phyloP scores from a whole-genome alignment of 2,329 filamentous ascomycete species.

The Clarireedia homoeocarpa region DNA sequence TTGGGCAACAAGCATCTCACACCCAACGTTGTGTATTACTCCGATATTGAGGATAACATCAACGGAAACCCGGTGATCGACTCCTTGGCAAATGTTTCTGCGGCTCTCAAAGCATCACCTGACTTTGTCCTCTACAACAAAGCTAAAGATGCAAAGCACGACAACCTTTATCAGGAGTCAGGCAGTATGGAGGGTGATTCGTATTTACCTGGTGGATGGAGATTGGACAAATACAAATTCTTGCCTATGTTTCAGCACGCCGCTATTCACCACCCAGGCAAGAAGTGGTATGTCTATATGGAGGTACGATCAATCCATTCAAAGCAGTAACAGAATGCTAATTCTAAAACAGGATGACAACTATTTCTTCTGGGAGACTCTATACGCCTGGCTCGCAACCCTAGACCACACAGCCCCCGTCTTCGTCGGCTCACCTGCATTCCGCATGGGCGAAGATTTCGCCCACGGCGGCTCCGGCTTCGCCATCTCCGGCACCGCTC shows the following conservation, averaged over 20 bases:
- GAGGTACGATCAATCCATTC: constrained; percentile 28
- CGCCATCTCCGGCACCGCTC: constrained; percentile 42
- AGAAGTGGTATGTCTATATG: constrained; percentile 53
- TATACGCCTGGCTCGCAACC: constrained; percentile 40
- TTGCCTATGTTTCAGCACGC: constrained; percentile 50
- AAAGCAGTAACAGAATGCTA: not conserved
- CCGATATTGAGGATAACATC: constrained; percentile 11
- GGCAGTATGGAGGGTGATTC: constrained; percentile 13
- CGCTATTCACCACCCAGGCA: constrained; percentile 40
- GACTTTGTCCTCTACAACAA: constrained; percentile 12
- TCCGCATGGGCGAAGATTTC: constrained; percentile 37
- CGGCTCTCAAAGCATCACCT: constrained; percentile 10
- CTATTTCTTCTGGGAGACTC: constrained; percentile 46
- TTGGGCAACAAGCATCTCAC: constrained; percentile 8
- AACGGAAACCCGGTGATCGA: constrained; percentile 11
- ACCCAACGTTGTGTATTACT: constrained; percentile 12
- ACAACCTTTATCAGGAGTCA: constrained; percentile 14
- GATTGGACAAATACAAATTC: constrained; percentile 55
- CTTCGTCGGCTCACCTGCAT: constrained; percentile 41
- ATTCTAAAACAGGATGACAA: constrained; percentile 37
- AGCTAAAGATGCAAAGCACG: constrained; percentile 1
- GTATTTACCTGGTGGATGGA: constrained; percentile 35
- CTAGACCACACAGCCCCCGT: constrained; percentile 37
- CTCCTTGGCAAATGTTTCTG: constrained; percentile 12
- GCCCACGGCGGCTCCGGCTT: constrained; percentile 51